Base-by-base conservation (phyloP, 371 early-diverging fungal genomes). In the Mucor plumbeus region DNA sequence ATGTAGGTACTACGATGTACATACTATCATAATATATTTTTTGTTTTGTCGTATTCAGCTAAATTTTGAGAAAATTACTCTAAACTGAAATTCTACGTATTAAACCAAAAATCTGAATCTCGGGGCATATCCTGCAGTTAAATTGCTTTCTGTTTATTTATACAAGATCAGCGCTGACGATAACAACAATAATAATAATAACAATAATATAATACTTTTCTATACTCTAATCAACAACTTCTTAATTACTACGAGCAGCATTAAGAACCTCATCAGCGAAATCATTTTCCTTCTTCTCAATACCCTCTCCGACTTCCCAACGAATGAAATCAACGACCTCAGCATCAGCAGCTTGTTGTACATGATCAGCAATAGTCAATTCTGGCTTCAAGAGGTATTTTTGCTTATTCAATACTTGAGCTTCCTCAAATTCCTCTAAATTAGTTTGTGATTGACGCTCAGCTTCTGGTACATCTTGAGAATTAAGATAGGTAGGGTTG, bases 291-390 rank as follows among this genome's bases (percentile, higher is more conserved):
- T 85, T 83, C 77, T 93, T 92, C 60, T 90, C 91, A 66, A 94
- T 88, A 55, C 93, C 94, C 72, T 94, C 95, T 61, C 95, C 97
- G 57, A 90, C 90, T 79, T 92, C 91, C 83, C 87, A 92, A 63
- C 97, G 84, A 61, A 87, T 73, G 72, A 91, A 94, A 59, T 89
- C 91, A n/a, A 80, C 39, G 68, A 73, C 71, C 75, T 75, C 59
- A 74, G 82, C 70, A 81, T 90, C 74, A 19, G 76, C 75, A 15
- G 67, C 59, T 64, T 80, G 71, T n/a, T 71, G 59, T 4, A 80
- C 77, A 62, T 73, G 75, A 33, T 80, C 72, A 36, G 75, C 74
- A 47, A 82, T 76, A 7, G 90, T 88, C 13, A 91, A 91, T 41
- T 92, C 92, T 54, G 81, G 80, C 26, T 93, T 94, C 74, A 92